These are phyloP conservation scores for Mortierella alpina DNA, from an alignment of 192 early-diverging fungal genomes.

Conservation along the genomic window DNA sequence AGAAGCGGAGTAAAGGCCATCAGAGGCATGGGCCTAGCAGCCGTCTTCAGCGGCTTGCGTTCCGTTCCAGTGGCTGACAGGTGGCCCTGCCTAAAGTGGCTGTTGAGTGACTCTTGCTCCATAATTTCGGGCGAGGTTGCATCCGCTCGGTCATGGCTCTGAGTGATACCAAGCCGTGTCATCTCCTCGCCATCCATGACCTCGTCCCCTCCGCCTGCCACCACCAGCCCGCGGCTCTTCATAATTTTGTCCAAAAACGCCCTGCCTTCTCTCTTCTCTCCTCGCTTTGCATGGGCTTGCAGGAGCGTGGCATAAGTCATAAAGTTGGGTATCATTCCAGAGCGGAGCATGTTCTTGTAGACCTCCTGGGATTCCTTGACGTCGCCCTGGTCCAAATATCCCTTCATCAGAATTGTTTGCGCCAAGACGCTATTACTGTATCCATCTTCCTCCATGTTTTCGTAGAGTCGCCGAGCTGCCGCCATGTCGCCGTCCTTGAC, in stretches of 20 bases:
- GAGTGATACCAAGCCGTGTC: constrained; percentile 4
- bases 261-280: constrained; percentile 41
- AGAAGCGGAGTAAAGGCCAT: constrained; percentile 61
- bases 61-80: constrained; percentile 32
- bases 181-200: constrained; percentile 8
- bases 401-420: constrained; percentile 64
- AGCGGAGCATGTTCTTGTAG: constrained; percentile 56
- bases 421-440: constrained; percentile 47
- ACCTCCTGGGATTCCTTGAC: constrained; percentile 52
- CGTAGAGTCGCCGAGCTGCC: constrained; percentile 50
- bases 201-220: constrained; percentile 12
- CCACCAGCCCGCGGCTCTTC: constrained; percentile 21
- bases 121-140: background rate
- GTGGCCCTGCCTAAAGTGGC: constrained; percentile 11
- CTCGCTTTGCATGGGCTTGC: constrained; percentile 52
- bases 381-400: constrained; percentile 47
- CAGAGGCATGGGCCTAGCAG: constrained; percentile 17
- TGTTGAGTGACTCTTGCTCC: background rate
- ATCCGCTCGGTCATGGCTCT: constrained; percentile 10
- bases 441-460: constrained; percentile 56
- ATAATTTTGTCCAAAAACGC: constrained; percentile 41
- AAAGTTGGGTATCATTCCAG: constrained; percentile 54
- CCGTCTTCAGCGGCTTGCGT: constrained; percentile 33
- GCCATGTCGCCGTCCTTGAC: constrained; percentile 48
- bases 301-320: constrained; percentile 57